Conservation (phyloP, 2,329 filamentous ascomycete species). For the Mycosphaerelloides madeirae region DNA sequence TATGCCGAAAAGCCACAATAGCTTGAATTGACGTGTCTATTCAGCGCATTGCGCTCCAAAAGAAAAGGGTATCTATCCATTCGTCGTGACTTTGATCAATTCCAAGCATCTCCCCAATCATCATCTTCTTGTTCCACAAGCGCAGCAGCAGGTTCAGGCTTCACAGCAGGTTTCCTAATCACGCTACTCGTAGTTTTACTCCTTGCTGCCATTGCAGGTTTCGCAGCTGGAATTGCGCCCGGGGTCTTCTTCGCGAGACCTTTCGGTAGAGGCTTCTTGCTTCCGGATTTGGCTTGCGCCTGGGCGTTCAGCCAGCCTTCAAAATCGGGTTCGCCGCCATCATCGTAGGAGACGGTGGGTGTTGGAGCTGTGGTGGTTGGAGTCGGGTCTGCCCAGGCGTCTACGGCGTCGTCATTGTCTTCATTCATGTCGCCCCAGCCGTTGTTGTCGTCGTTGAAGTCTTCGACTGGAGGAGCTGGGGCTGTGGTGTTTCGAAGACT, state of each 20-base stretch:
- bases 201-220: constrained; percentile 17
- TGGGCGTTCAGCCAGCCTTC: constrained; percentile 91
- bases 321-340: constrained; percentile 88
- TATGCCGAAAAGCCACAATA: no score
- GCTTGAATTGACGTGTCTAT: no score
- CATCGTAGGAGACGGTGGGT: constrained; percentile 59
- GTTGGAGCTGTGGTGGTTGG: constrained; percentile 30
- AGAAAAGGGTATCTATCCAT: constrained; percentile 7
- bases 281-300: constrained; percentile 63
- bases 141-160: constrained; percentile 19
- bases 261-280: constrained; percentile 71
- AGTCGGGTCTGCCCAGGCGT: constrained; percentile 12
- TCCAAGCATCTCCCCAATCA: constrained; percentile 39
- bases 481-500: constrained; percentile 21
- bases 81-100: constrained; percentile 6
- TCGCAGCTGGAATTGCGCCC: constrained; percentile 26
- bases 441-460: constrained; percentile 51
- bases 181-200: constrained; percentile 25
- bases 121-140: constrained; percentile 36
- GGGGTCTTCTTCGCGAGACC: constrained; percentile 62
- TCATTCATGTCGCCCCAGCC: constrained; percentile 63
- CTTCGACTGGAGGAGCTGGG: constrained; percentile 39
- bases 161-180: constrained; percentile 3
- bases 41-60: no score
- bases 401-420: constrained; percentile 44